These are phyloP conservation scores for Pleurotus tuber-regium DNA, from an alignment of 768 basidiomycete species.

Conservation along the genomic window DNA sequence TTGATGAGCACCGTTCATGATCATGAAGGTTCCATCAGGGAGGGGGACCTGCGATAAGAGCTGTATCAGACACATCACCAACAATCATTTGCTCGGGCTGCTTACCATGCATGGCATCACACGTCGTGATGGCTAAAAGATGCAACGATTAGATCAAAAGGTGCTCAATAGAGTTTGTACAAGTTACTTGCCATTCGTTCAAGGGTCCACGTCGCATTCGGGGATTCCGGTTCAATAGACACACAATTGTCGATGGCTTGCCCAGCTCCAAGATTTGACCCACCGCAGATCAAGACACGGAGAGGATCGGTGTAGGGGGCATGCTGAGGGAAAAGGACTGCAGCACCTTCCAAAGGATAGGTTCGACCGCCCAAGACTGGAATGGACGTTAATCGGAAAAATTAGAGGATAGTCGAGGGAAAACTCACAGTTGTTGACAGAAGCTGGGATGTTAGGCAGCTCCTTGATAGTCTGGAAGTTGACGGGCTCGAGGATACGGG, in stretches of 20 bases:
- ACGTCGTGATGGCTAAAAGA: slow-evolving; percentile 57
- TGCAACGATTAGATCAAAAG: not conserved
- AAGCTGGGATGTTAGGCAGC: slow-evolving; percentile 73
- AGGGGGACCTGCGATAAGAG: slow-evolving; percentile 27
- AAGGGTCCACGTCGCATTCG: slow-evolving; percentile 61
- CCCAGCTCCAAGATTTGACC: slow-evolving; percentile 58
- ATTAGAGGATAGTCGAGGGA: not conserved
- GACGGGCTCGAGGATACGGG: slow-evolving; percentile 65
- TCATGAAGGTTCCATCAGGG: slow-evolving; percentile 57
- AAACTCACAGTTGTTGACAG: slow-evolving; percentile 59
- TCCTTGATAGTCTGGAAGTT: slow-evolving; percentile 59
- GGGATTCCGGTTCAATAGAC: slow-evolving; percentile 60
- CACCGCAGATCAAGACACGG: slow-evolving; percentile 73
- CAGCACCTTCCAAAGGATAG: slow-evolving; percentile 75
- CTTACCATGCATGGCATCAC: slow-evolving; percentile 70
- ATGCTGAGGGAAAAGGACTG: slow-evolving; percentile 64
- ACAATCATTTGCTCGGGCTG: not conserved
- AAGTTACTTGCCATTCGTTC: slow-evolving; percentile 69
- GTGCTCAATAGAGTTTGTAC: not conserved
- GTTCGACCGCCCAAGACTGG: slow-evolving; percentile 67
- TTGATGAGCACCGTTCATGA: slow-evolving; percentile 55
- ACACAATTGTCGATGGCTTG: slow-evolving; percentile 68
- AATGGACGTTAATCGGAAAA: not conserved
- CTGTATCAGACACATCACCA: not conserved
- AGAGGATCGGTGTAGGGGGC: slow-evolving; percentile 75